phyloP scores from a whole-genome alignment of 2,329 filamentous ascomycete species.

The Fusarium sp. region DNA sequence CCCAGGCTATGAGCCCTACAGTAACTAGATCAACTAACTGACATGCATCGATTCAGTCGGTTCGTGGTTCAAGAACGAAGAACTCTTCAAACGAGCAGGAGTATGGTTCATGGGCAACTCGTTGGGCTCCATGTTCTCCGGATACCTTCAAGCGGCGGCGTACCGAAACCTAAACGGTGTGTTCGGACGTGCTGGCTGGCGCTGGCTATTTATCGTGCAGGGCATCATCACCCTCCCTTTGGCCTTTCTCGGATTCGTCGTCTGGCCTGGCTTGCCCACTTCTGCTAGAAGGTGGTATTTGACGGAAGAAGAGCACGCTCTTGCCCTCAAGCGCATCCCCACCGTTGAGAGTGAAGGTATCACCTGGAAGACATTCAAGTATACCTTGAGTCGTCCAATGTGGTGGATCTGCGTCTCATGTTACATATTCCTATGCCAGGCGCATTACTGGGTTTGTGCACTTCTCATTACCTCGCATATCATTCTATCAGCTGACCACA shows the following conservation, averaged over 20 bases:
- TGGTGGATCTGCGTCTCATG: conserved; percentile 17
- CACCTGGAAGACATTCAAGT: conserved; percentile 7
- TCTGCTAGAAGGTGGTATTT: conserved; percentile 1
- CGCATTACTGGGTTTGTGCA: background rate
- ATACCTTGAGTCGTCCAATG: background rate
- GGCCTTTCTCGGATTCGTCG: background rate
- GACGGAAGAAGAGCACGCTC: background rate
- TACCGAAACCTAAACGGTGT: conserved; percentile 8
- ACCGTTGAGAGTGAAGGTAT: conserved; percentile 1
- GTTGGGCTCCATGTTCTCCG: conserved; percentile 3
- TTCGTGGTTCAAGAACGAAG: conserved; percentile 13
- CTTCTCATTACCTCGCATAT: fast-evolving
- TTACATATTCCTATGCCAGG: background rate
- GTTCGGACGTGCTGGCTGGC: conserved; percentile 9
- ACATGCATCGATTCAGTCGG: background rate
- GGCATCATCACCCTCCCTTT: conserved; percentile 1
- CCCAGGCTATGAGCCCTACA: too few relatives aligned
- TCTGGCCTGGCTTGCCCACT: conserved; percentile 3
- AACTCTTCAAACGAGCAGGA: conserved; percentile 8
- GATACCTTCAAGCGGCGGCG: background rate
- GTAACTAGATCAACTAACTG: fast-evolving
- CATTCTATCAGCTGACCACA: too few relatives aligned
- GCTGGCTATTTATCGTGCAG: conserved; percentile 12
- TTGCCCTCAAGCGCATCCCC: background rate
- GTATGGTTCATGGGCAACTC: conserved; percentile 22